Evolutionary conservation across 2,329 filamentous ascomycete species (phyloP).

Genomic region (Pseudocercospora pini-densiflorae): DNA sequence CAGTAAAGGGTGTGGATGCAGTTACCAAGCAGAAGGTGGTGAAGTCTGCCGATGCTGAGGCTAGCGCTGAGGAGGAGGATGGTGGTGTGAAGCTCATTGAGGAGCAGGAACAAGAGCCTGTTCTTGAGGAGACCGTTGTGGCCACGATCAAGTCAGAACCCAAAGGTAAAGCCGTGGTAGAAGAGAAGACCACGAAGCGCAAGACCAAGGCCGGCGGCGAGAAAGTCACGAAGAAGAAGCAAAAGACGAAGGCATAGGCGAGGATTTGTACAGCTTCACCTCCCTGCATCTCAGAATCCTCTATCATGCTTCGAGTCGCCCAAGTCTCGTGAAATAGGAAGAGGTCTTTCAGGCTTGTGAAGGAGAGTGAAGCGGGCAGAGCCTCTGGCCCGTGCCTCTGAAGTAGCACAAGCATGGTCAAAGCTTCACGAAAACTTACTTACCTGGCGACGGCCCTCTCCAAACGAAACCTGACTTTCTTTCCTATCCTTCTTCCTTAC

Average conservation of each 20-base stretch:
- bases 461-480: not conserved
- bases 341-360: not conserved
- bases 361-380: not conserved
- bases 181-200: slow-evolving; percentile 28
- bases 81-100: slow-evolving; percentile 28
- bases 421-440: not conserved
- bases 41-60: slow-evolving; percentile 31
- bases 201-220: slow-evolving; percentile 24
- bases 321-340: not conserved
- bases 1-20: slow-evolving; percentile 67
- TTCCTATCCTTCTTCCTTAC: not conserved
- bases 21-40: slow-evolving; percentile 50
- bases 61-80: slow-evolving; percentile 39
- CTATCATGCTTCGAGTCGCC: not conserved
- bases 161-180: slow-evolving; percentile 11
- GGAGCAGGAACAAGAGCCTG: slow-evolving; percentile 14
- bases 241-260: slow-evolving; percentile 23
- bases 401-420: not conserved
- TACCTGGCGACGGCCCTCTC: not conserved
- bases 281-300: not conserved
- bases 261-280: not conserved
- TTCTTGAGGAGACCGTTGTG: slow-evolving; percentile 21
- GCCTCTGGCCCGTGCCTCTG: not conserved
- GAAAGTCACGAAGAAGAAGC: slow-evolving; percentile 26
- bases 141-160: slow-evolving; percentile 16